Percentiles rank a stretch among this genome's conserved stretches.
These are phyloP conservation scores for Pythium plurisporium DNA, from an alignment of 352 stramenopile species.

Conservation along the genomic window DNA sequence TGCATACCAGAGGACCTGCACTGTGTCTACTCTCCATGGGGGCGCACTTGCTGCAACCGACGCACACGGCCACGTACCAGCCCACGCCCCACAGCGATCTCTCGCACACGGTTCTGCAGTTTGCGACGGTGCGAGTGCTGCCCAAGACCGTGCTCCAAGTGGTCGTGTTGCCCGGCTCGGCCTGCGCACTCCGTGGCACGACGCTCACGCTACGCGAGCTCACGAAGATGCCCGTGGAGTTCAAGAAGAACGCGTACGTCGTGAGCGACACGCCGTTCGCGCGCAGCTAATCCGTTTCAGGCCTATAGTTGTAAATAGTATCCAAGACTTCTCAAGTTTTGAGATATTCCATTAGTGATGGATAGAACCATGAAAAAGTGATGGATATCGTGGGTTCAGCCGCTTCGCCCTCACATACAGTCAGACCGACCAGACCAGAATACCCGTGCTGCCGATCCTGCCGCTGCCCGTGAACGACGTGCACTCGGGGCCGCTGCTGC, in stretches of 20 bases:
- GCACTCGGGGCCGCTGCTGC: not conserved
- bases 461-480: constrained; percentile 11
- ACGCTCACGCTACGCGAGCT: constrained; percentile 7
- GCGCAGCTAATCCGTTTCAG: too few relatives aligned
- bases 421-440: too few relatives aligned
- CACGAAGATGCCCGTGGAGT: constrained; percentile 2
- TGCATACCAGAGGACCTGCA: not conserved
- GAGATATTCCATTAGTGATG: too few relatives aligned
- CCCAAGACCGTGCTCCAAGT: not conserved
- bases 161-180: constrained; percentile 2
- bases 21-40: constrained; percentile 1
- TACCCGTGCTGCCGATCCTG: constrained; percentile 5
- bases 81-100: not conserved
- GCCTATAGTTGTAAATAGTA: too few relatives aligned
- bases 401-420: too few relatives aligned
- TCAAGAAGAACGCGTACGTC: not conserved
- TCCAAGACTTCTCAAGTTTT: too few relatives aligned
- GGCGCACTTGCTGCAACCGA: not conserved
- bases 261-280: too few relatives aligned
- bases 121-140: not conserved
- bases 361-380: too few relatives aligned
- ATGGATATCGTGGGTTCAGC: too few relatives aligned
- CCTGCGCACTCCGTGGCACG: not conserved
- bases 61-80: not conserved
- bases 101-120: constrained; percentile 5